phyloP scores from a whole-genome alignment of 192 early-diverging fungal species.

The Coemansia sp. region DNA sequence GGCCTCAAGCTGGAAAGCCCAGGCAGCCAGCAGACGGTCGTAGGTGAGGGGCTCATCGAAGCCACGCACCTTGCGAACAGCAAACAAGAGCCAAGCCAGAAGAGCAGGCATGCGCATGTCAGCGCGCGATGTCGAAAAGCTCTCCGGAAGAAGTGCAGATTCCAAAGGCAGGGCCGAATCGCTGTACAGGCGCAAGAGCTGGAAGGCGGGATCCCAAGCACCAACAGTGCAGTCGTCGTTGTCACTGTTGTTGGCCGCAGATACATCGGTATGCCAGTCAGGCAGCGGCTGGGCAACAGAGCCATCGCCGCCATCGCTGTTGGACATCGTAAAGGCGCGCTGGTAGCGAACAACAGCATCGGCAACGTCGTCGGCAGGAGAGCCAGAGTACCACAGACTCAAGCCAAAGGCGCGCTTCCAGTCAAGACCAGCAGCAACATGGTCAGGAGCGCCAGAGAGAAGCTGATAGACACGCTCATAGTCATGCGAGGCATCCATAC shows the following conservation, averaged over 20 bases:
- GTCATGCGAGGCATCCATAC: conserved; percentile 11
- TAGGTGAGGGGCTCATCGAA: conserved; percentile 50
- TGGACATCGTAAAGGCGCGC: conserved; percentile 1
- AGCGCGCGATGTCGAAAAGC: conserved; percentile 57
- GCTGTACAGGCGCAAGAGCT: conserved; percentile 67
- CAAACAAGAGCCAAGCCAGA: conserved; percentile 58
- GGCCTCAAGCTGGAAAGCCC: conserved; percentile 70
- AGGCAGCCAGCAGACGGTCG: conserved; percentile 60
- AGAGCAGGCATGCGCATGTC: conserved; percentile 72
- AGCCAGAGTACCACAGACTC: conserved; percentile 61
- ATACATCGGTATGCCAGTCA: conserved; percentile 28
- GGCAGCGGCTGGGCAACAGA: conserved; percentile 41
- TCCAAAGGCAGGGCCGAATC: conserved; percentile 58
- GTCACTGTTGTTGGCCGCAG: neutral
- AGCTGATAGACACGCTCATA: conserved; percentile 62
- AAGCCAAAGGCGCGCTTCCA: conserved; percentile 67
- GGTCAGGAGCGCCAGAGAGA: conserved; percentile 48
- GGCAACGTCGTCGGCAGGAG: conserved; percentile 32
- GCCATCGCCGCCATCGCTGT: neutral
- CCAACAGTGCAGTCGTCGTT: conserved; percentile 20
- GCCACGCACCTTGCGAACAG: conserved; percentile 47
- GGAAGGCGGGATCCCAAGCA: conserved; percentile 67
- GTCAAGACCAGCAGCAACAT: conserved; percentile 57
- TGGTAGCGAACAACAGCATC: conserved; percentile 25
- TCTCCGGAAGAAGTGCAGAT: conserved; percentile 59